Conservation (phyloP, 179 eudicot genomes). For the Beta corolliflora region DNA sequence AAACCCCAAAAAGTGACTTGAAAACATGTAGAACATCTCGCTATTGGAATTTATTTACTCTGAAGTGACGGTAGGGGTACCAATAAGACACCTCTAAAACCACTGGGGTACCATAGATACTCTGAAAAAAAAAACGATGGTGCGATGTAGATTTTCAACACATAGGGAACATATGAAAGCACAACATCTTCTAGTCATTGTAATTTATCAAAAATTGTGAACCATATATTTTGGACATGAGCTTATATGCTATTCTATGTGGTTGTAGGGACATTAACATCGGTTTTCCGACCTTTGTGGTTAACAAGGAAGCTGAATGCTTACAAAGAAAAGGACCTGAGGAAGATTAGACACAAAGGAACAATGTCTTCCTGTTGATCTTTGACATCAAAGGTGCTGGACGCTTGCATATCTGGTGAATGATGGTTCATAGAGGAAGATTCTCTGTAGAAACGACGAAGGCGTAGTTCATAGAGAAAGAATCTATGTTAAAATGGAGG, state of each 20-base stretch:
- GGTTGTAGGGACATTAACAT: constrained; percentile 56
- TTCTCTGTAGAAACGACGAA: background rate
- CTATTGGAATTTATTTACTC: too few species aligned
- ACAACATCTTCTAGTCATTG: background rate
- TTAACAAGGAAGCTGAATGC: constrained; percentile 26
- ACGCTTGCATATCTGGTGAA: background rate
- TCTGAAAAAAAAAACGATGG: too few species aligned
- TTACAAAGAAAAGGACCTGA: constrained; percentile 12
- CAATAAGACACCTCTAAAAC: too few species aligned
- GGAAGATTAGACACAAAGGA: background rate
- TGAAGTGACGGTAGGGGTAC: too few species aligned
- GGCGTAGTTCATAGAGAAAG: too few species aligned
- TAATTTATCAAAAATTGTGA: background rate
- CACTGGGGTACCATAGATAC: too few species aligned
- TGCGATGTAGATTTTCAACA: too few species aligned
- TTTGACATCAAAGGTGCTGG: background rate
- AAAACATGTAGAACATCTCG: too few species aligned
- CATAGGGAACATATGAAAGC: too few species aligned
- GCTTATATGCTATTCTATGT: background rate
- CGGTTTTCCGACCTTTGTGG: constrained; percentile 60
- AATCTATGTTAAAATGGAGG: too few species aligned
- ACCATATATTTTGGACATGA: background rate
- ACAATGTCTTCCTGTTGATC: background rate
- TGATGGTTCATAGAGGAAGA: background rate
- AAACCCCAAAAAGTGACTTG: too few species aligned